Base-by-base conservation (phyloP, 1,284 basidiomycete species). In the Phylloporus sp. region DNA sequence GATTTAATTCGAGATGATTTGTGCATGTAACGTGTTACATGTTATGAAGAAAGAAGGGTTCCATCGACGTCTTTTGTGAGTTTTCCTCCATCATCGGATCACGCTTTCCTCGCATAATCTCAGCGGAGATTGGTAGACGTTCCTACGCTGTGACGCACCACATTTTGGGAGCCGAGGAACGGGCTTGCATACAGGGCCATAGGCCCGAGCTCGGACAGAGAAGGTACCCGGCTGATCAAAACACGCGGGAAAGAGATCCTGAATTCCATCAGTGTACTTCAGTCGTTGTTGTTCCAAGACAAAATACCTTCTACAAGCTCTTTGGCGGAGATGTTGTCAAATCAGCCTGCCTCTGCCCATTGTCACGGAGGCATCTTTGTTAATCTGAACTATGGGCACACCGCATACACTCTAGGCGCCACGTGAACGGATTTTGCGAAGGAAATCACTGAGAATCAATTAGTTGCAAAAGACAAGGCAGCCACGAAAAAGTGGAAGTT, bases 181-280 rank as follows among this genome's bases (percentile, higher is more conserved):
- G 92, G 91, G 69, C 92, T 95, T 3, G 95, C 94, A 72, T 97
- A 93, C 8, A 97, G 83, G 2, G 94, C 96, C 77, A 94, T 84
- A 69, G 94, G 82, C 43, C 89, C 86, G 32, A 87, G 94, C 75
- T 96, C 93, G 69, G 89, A 91, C 2, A 89, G 86, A 11, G 83
- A 85, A 27, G 95, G 95, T 25, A 88, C 88, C 94, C 95, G 97
- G 82, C 96, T 96, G 80, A 97, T 83, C 63, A 97, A 84, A 4
- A 94, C 89, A 20, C 96, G 84, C 3, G 94, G 94, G 75, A 92
- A 96, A 2, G 94, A 96, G 68, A 86, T 91, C 47, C 97, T 86
- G n/a, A n/a, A n/a, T n/a, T 5, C 96, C 96, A 75, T 98, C 97
- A 8, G 78, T 79, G 80, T 97, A 94, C 57, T 86, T 85, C 29